Evolutionary conservation across 2,329 filamentous ascomycete genomes (phyloP), one percentile per base, ranked within the genome.

Genomic region (Periconia macrospinosa): DNA sequence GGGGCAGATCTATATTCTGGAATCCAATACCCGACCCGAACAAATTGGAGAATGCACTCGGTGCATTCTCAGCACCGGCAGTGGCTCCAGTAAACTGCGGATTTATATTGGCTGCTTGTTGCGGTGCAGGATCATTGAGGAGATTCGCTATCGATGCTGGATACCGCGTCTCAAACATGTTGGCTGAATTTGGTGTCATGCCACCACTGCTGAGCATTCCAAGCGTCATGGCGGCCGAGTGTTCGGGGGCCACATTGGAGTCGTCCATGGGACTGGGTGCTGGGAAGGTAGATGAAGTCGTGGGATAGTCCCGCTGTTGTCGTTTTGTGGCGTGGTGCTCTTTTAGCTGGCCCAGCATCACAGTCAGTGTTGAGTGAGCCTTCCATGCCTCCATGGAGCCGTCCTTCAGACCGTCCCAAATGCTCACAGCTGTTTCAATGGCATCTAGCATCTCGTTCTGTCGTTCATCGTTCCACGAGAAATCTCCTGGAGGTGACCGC

Each of bases 301-400:
- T 57, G 14, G 69, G 67, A 51, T 72, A 73, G 47, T 62, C 69
- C 37, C 63, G 69, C 30, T 60, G 65, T 18, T 62, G 55, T 52
- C 67, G 63, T 27, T 65, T 58, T 15, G 57, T 51, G n/a, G 61
- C 61, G 63, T 65, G 68, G 10, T 82, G 78, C 52, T 76, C 77
- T 63, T 83, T 87, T 50, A 97, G 81, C 72, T 94, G 94, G 30
- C 86, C 82, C 43, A 97, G 76, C 84, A 97, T 92, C 48, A 97
- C 86, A 19, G 86, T 86, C n/a, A 97, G 79, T 20, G 93, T 83
- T 41, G 85, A 86, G 41, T 86, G 86, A 1, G 91, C 93, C 76
- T 97, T 97, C 77, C 87, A 92, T 0, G 92, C 91, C 62, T 97
- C 93, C 76, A 97, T 88, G 1, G 89, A 94, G 20, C 86, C 81